A percentile compares a stretch with the other conserved stretches of the same genome.
These are phyloP conservation scores for Trametes meyenii DNA, from an alignment of 768 basidiomycete species.

Conservation along the genomic window DNA sequence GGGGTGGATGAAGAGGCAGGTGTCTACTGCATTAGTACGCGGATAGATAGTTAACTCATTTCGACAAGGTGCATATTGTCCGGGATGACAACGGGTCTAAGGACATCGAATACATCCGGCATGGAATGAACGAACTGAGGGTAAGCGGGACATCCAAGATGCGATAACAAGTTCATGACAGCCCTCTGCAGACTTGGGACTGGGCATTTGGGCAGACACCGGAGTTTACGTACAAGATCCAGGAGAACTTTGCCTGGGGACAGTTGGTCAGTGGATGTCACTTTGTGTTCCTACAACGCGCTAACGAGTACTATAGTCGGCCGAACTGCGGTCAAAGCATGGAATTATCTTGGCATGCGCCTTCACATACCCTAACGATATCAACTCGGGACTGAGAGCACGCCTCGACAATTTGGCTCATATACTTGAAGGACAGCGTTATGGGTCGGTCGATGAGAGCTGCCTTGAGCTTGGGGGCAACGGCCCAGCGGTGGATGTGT, in stretches of 20 bases:
- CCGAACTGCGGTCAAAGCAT: constrained; percentile 61
- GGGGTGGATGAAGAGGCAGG: constrained; percentile 38
- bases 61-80: constrained; percentile 34
- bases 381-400: constrained; percentile 17
- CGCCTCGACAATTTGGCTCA: constrained; percentile 32
- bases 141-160: constrained; percentile 41
- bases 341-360: constrained; percentile 60
- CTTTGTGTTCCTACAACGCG: too few relatives aligned
- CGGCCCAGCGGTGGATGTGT: constrained; percentile 29
- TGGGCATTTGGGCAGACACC: constrained; percentile 95
- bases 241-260: constrained; percentile 43
- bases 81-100: constrained; percentile 49
- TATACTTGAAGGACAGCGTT: constrained; percentile 39
- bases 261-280: constrained; percentile 38
- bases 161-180: background rate
- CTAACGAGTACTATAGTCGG: constrained; percentile 38
- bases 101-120: constrained; percentile 59
- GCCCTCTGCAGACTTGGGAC: constrained; percentile 74
- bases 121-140: constrained; percentile 73
- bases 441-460: constrained; percentile 41
- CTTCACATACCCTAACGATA: constrained; percentile 30
- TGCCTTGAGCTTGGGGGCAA: constrained; percentile 12
- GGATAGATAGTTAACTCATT: background rate
- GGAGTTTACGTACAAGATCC: constrained; percentile 75
- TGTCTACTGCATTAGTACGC: constrained; percentile 5